A percentile compares a stretch with the other conserved stretches of the same genome.
Conservation (phyloP, 1,139 yeast genomes). For the Suhomyces panamericanus region DNA sequence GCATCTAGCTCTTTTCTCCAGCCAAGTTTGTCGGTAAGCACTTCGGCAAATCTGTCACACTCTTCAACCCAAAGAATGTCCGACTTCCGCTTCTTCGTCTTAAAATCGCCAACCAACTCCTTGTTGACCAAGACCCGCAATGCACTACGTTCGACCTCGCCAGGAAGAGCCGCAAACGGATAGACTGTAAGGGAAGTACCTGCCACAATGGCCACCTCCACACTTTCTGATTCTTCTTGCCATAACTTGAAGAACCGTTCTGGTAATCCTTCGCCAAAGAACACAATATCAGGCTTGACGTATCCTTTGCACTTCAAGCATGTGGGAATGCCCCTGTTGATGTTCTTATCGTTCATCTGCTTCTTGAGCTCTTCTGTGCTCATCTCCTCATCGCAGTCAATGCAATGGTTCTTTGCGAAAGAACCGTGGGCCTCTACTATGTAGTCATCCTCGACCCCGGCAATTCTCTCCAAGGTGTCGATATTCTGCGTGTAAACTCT, state of each 20-base stretch:
- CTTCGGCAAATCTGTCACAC: slow-evolving; percentile 63
- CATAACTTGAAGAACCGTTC: slow-evolving; percentile 61
- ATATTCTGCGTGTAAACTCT: slow-evolving; percentile 90
- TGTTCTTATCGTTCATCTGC: slow-evolving; percentile 31
- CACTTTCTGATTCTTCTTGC: slow-evolving; percentile 59
- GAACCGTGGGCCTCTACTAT: slow-evolving; percentile 95
- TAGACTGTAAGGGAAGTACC: slow-evolving; percentile 89
- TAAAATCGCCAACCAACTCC: slow-evolving; percentile 76
- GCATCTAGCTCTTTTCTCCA: slow-evolving; percentile 58
- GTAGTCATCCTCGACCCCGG: slow-evolving; percentile 65
- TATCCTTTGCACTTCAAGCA: slow-evolving; percentile 63
- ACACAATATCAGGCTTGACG: slow-evolving; percentile 90
- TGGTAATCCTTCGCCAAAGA: slow-evolving; percentile 89
- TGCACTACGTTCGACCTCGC: slow-evolving; percentile 52
- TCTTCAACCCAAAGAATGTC: slow-evolving; percentile 63
- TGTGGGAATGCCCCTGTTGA: slow-evolving; percentile 47
- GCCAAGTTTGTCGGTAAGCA: slow-evolving; percentile 55
- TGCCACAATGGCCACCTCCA: slow-evolving; percentile 83
- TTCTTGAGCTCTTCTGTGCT: slow-evolving; percentile 48
- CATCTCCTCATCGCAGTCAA: slow-evolving; percentile 65
- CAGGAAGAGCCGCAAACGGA: slow-evolving; percentile 85
- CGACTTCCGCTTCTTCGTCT: slow-evolving; percentile 43
- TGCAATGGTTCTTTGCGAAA: slow-evolving; percentile 81
- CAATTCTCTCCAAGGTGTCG: slow-evolving; percentile 84
- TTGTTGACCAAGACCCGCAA: slow-evolving; percentile 68